Evolutionary conservation across 306 rosid species (phyloP).

Genomic region (Trifolium dubium): DNA sequence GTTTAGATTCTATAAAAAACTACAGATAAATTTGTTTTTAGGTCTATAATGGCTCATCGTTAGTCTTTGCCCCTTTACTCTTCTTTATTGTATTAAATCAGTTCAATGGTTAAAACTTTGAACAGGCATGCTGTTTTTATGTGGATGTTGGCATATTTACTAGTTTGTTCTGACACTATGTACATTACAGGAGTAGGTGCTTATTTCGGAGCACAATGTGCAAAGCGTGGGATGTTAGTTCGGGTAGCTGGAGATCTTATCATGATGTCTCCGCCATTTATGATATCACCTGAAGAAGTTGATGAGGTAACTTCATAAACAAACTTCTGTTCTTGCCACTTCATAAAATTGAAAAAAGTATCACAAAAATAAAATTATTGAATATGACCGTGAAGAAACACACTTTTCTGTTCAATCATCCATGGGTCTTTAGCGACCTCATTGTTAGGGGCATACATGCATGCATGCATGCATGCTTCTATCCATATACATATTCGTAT

Average conservation of each 20-base stretch:
- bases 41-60: neutral
- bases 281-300: slow-evolving; percentile 66
- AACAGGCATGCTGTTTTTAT: slow-evolving; percentile 12
- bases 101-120: slow-evolving; percentile 7
- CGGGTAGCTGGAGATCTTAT: slow-evolving; percentile 81
- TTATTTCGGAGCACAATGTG: slow-evolving; percentile 83
- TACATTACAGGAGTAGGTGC: slow-evolving; percentile 67
- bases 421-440: neutral
- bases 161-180: slow-evolving; percentile 26
- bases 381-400: neutral
- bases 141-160: slow-evolving; percentile 25
- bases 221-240: slow-evolving; percentile 79
- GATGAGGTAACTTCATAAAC: slow-evolving; percentile 66
- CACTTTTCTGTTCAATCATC: neutral
- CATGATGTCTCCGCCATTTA: slow-evolving; percentile 89
- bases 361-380: no score
- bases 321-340: slow-evolving; percentile 7
- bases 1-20: slow-evolving; percentile 1
- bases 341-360: neutral
- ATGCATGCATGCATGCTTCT: neutral
- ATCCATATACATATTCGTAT: no score
- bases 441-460: neutral
- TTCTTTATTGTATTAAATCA: neutral
- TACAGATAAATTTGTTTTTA: slow-evolving; percentile 3
- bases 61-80: slow-evolving; percentile 5